Percentiles rank a stretch among this genome's conserved stretches.
Evolutionary conservation across 1,284 basidiomycete species (phyloP).

Genomic region (Ganoderma sp.): DNA sequence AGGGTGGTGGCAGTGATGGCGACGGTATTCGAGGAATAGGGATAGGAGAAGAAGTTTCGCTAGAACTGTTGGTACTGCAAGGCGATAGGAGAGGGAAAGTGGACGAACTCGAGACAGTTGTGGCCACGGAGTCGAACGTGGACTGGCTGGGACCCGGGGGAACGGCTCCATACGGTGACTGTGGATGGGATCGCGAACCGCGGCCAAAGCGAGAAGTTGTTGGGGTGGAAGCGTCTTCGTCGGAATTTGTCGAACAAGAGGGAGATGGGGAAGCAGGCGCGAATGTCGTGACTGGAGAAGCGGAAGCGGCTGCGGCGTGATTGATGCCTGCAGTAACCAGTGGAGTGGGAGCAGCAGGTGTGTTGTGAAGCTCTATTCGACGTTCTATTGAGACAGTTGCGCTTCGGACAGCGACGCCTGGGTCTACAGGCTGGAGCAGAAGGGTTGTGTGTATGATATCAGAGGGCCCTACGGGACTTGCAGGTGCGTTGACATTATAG

Average conservation of each 20-base stretch:
- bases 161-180: slow-evolving; percentile 21
- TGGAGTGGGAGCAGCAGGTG: slow-evolving; percentile 31
- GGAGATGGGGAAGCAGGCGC: slow-evolving; percentile 25
- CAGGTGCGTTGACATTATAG: slow-evolving; percentile 46
- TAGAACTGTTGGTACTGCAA: slow-evolving; percentile 18
- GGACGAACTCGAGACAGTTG: slow-evolving; percentile 22
- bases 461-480: slow-evolving; percentile 46
- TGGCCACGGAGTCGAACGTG: slow-evolving; percentile 32
- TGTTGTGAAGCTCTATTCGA: slow-evolving; percentile 45
- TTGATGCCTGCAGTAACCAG: slow-evolving; percentile 37
- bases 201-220: slow-evolving; percentile 21
- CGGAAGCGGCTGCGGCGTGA: slow-evolving; percentile 35
- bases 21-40: slow-evolving; percentile 23
- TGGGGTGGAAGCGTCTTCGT: slow-evolving; percentile 25
- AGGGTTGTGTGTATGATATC: slow-evolving; percentile 48
- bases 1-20: slow-evolving; percentile 39
- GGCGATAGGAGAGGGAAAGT: slow-evolving; percentile 28
- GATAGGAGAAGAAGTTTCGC: slow-evolving; percentile 17
- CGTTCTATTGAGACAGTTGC: slow-evolving; percentile 47
- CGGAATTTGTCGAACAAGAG: slow-evolving; percentile 16
- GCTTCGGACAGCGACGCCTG: slow-evolving; percentile 42
- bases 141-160: slow-evolving; percentile 27
- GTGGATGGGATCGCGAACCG: slow-evolving; percentile 17
- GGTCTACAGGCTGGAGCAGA: slow-evolving; percentile 43
- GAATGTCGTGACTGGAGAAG: slow-evolving; percentile 24